Conservation (phyloP, 768 basidiomycete genomes). For the Imleria badia region DNA sequence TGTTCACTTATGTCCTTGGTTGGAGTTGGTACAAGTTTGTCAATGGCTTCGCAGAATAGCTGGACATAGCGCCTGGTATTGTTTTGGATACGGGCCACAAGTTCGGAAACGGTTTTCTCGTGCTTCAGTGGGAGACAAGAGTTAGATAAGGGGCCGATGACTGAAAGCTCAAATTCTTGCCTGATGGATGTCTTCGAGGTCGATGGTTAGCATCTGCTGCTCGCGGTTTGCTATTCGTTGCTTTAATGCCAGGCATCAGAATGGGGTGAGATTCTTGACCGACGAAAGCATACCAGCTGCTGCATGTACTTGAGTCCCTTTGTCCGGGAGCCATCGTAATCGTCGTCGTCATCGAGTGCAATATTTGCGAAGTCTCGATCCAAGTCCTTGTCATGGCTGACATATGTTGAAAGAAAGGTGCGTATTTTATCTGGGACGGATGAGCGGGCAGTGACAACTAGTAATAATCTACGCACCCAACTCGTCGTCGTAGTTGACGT, state of each 20-base stretch:
- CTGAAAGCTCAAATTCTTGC: conserved; percentile 39
- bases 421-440: conserved; percentile 57
- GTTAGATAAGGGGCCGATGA: conserved; percentile 7
- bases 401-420: conserved; percentile 70
- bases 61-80: conserved; percentile 90
- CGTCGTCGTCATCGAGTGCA: conserved; percentile 48
- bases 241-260: conserved; percentile 40
- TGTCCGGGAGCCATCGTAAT: conserved; percentile 33
- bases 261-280: conserved; percentile 17
- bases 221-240: conserved; percentile 94
- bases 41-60: conserved; percentile 88
- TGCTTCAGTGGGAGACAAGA: conserved; percentile 43
- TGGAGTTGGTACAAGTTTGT: conserved; percentile 84
- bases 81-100: conserved; percentile 73
- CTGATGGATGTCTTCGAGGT: conserved; percentile 82
- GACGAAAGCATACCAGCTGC: conserved; percentile 63
- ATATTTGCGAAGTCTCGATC: conserved; percentile 68
- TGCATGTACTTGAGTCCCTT: conserved; percentile 74
- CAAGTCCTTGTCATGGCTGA: conserved; percentile 63
- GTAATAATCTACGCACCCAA: conserved; percentile 46
- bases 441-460: not conserved
- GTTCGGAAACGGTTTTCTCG: conserved; percentile 66
- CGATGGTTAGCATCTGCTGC: conserved; percentile 84
- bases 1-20: conserved; percentile 88
- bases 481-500: conserved; percentile 69